Evolutionary conservation across 805 yeast genomes (phyloP), one percentile per base, ranked within the genome.

Genomic region (Hanseniaspora opuntiae): DNA sequence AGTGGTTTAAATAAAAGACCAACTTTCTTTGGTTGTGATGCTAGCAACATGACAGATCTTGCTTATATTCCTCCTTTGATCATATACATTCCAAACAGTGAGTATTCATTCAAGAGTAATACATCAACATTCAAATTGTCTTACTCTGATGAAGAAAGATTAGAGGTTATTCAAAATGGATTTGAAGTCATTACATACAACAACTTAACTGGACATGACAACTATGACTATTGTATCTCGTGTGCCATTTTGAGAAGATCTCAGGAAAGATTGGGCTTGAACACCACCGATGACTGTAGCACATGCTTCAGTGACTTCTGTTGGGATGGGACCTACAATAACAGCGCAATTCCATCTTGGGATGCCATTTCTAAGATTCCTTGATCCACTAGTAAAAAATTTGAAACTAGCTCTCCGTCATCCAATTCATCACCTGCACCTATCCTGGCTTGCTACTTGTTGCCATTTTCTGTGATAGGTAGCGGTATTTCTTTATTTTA

Each of bases 191-290:
- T 82, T 11, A 72, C 89, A 0, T 75, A 83, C 62, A 71, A 73
- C 55, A 86, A 85, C 63, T 67, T 78, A 37, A 82, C 94, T 14
- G 62, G 81, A 24, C 94, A 84, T 58, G 63, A 69, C 4, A 79
- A 83, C 40, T 86, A 85, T 81, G 69, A 76, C 42, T 75, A 79
- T 7, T 86, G 95, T 71, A 74, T 86, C 47, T 85, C 84, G 2
- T 86, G 95, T 72, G 95, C 94, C 10, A 75, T 86, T 45, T 73
- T 86, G 55, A 82, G 86, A 69, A 78, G 95, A 65, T 77, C 82
- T 41, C 81, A 82, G 62, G 93, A 86, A 68, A 74, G 88, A 63
- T 66, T 73, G 38, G 79, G 80, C 30, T 66, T 72, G 37, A 71
- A 75, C n/a, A 82, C 83, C 56, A 66, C 71, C 16, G 79, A 73